Conservation (phyloP, 1,284 basidiomycete species). For the Cystobasidium slooffiae region DNA sequence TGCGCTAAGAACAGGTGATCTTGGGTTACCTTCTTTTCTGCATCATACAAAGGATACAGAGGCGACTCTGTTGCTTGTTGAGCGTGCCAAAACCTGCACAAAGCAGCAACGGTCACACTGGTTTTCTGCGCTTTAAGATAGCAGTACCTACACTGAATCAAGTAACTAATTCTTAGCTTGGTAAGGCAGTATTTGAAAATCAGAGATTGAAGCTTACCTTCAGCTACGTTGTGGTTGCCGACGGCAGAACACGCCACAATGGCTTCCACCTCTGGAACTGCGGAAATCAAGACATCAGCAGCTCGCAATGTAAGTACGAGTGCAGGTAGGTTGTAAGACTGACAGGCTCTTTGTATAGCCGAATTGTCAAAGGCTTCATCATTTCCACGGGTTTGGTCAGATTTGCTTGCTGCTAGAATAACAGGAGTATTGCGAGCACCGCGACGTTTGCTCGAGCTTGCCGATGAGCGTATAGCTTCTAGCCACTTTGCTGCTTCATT, state of each 20-base stretch:
- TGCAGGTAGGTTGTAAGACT: background rate
- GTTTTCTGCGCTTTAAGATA: too few relatives aligned
- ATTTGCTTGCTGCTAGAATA: conserved; percentile 29
- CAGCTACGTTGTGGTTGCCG: conserved; percentile 7
- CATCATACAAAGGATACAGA: conserved; percentile 18
- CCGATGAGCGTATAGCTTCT: background rate
- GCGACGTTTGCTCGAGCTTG: conserved; percentile 5
- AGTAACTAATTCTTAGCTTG: background rate
- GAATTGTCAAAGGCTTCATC: background rate
- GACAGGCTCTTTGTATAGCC: background rate
- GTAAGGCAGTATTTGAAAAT: background rate
- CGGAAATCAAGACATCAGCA: background rate
- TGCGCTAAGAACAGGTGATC: background rate
- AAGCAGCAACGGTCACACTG: background rate
- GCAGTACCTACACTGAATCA: background rate
- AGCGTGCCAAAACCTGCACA: conserved; percentile 34
- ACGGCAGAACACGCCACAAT: conserved; percentile 11
- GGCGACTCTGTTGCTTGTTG: conserved; percentile 33
- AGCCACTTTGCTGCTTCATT: background rate
- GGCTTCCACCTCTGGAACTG: conserved; percentile 22
- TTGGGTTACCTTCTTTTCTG: background rate
- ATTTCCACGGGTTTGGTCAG: background rate
- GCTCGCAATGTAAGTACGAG: background rate
- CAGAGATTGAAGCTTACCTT: conserved; percentile 12
- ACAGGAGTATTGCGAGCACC: conserved; percentile 8